Percentiles rank a stretch among this genome's conserved stretches.
Conservation (phyloP, 805 yeast genomes). For the Candida fluviatilis region DNA sequence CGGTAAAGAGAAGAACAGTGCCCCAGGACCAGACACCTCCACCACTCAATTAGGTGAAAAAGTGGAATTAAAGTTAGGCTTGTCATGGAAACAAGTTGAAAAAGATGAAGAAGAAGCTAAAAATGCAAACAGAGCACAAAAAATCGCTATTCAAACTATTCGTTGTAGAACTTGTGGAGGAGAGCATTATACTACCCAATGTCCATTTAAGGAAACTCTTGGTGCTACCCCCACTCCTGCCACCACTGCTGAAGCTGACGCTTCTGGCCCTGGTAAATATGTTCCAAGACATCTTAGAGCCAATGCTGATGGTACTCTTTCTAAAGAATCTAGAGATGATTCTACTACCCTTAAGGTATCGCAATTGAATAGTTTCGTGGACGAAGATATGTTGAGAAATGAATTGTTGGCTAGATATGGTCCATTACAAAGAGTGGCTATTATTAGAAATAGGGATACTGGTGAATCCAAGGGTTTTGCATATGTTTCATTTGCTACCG, state of each 20-base stretch:
- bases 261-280: conserved; percentile 30
- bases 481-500: conserved; percentile 75
- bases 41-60: conserved; percentile 89
- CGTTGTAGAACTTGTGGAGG: conserved; percentile 92
- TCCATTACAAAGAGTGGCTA: conserved; percentile 67
- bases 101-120: conserved; percentile 62
- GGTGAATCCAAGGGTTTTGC: conserved; percentile 95
- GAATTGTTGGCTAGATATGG: conserved; percentile 69
- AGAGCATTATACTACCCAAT: conserved; percentile 86
- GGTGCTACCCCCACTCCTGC: conserved; percentile 40
- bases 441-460: conserved; percentile 89
- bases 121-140: conserved; percentile 41
- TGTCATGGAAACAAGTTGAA: conserved; percentile 73
- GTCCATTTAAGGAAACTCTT: conserved; percentile 92
- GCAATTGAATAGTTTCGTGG: conserved; percentile 81
- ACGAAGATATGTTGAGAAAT: conserved; percentile 73
- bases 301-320: conserved; percentile 38
- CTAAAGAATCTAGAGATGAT: conserved; percentile 65
- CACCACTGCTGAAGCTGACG: conserved; percentile 18
- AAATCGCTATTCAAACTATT: conserved; percentile 40
- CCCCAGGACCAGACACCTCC: conserved; percentile 83
- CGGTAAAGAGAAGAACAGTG: conserved; percentile 69
- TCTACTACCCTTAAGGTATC: conserved; percentile 84
- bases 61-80: conserved; percentile 68
- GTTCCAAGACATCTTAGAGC: conserved; percentile 45